Evolutionary conservation across 2,329 filamentous ascomycete genomes (phyloP).

Genomic region (Botrytis deweyae): DNA sequence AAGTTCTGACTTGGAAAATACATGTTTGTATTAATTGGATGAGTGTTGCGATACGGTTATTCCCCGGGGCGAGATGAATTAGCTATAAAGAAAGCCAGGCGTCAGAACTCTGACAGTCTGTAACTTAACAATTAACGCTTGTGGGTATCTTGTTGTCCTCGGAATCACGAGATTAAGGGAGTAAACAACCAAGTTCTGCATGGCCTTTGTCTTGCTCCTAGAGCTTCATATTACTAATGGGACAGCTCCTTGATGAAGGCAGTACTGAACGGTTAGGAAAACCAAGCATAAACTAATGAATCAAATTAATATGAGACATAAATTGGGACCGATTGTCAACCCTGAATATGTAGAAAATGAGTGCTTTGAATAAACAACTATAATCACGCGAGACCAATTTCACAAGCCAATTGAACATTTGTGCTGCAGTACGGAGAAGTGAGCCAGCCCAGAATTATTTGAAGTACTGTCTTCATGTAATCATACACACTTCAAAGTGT

Average conservation of each 20-base stretch:
- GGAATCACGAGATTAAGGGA: not conserved
- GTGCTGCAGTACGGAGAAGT: not conserved
- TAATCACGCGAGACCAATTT: not conserved
- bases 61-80: not conserved
- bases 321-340: not conserved
- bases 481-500: constrained; percentile 28
- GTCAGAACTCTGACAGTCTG: not conserved
- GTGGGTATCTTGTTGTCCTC: not conserved
- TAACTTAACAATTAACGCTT: not conserved
- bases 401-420: not conserved
- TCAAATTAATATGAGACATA: not conserved
- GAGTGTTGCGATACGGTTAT: not conserved
- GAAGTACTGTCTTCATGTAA: constrained; percentile 28
- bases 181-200: not conserved
- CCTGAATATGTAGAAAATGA: not conserved
- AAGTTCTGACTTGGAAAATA: not conserved
- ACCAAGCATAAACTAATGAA: not conserved
- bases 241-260: too few relatives aligned
- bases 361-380: not conserved
- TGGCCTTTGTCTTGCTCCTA: not conserved
- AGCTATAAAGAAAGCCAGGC: not conserved
- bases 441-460: not conserved
- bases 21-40: not conserved
- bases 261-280: not conserved
- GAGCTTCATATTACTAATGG: not conserved